A percentile compares a stretch with the other conserved stretches of the same genome.
Evolutionary conservation across 2,329 filamentous ascomycete genomes (phyloP).

Genomic region (Aspergillus floridensis): DNA sequence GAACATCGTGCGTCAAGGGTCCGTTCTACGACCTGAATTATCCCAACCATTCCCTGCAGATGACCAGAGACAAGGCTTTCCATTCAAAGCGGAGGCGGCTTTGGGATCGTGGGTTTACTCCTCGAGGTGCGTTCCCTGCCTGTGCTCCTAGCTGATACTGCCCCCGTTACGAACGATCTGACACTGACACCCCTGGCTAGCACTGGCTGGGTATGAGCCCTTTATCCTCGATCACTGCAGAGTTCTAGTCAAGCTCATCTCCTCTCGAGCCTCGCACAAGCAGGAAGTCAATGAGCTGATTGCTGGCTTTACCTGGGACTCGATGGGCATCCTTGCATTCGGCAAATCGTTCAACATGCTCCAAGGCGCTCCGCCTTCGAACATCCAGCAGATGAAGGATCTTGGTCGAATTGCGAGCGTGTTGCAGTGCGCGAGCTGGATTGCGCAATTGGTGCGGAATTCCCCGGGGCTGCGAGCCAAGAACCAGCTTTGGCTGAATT

Average conservation of each 20-base stretch:
- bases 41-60: slow-evolving; percentile 11
- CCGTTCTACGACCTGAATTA: slow-evolving; percentile 11
- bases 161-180: neutral
- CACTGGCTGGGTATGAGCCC: slow-evolving; percentile 9
- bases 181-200: neutral
- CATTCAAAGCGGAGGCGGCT: slow-evolving; percentile 7
- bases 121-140: neutral
- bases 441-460: slow-evolving; percentile 3
- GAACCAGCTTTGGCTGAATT: slow-evolving; percentile 1
- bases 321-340: slow-evolving; percentile 12
- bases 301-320: slow-evolving; percentile 5
- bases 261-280: neutral
- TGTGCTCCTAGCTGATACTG: neutral
- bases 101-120: slow-evolving; percentile 13
- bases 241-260: neutral
- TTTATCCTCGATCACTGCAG: slow-evolving; percentile 11
- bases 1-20: slow-evolving; percentile 10
- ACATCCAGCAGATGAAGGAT: neutral
- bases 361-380: neutral
- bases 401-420: neutral
- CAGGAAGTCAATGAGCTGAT: slow-evolving; percentile 5
- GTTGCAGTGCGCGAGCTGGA: slow-evolving; percentile 3
- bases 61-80: slow-evolving; percentile 9
- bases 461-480: neutral
- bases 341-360: slow-evolving; percentile 11